Evolutionary conservation across 2,329 filamentous ascomycete genomes (phyloP).

Genomic region (Colletotrichum aenigma): DNA sequence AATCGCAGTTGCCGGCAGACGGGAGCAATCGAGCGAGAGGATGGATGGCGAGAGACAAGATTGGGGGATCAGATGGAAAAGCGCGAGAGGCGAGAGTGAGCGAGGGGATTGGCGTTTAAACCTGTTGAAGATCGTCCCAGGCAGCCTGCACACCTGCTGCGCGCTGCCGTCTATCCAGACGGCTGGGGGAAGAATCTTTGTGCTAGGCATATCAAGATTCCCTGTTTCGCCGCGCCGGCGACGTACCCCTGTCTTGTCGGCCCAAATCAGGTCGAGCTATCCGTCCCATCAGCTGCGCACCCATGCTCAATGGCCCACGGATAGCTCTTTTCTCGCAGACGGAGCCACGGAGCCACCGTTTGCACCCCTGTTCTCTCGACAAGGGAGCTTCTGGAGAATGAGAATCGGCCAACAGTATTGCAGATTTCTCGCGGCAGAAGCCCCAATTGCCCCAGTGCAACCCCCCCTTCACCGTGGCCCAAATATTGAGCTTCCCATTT

Average conservation of each 20-base stretch:
- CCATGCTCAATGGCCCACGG: background rate
- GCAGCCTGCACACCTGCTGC: slow-evolving; percentile 2
- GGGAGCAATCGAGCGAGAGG: background rate
- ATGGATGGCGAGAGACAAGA: slow-evolving; percentile 14
- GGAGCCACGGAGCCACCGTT: slow-evolving; percentile 11
- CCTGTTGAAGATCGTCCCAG: slow-evolving; percentile 19
- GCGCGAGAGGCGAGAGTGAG: background rate
- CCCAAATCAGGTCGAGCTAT: slow-evolving; percentile 10
- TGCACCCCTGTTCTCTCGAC: background rate
- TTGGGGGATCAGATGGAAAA: background rate
- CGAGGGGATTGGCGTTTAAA: slow-evolving; percentile 21
- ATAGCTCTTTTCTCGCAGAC: background rate
- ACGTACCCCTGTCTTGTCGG: slow-evolving; percentile 13
- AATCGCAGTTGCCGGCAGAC: background rate
- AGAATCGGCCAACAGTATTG: background rate
- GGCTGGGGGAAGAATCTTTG: slow-evolving; percentile 18
- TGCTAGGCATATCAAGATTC: slow-evolving; percentile 18
- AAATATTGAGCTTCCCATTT: slow-evolving; percentile 4
- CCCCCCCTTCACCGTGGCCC: background rate
- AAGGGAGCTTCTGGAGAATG: background rate
- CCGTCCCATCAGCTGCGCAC: background rate
- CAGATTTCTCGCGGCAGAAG: background rate
- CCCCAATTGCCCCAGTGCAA: slow-evolving; percentile 1
- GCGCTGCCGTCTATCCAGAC: background rate
- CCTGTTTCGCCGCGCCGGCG: slow-evolving; percentile 19